Conservation (phyloP, 805 yeast species). For the Pichia membranifaciens region DNA sequence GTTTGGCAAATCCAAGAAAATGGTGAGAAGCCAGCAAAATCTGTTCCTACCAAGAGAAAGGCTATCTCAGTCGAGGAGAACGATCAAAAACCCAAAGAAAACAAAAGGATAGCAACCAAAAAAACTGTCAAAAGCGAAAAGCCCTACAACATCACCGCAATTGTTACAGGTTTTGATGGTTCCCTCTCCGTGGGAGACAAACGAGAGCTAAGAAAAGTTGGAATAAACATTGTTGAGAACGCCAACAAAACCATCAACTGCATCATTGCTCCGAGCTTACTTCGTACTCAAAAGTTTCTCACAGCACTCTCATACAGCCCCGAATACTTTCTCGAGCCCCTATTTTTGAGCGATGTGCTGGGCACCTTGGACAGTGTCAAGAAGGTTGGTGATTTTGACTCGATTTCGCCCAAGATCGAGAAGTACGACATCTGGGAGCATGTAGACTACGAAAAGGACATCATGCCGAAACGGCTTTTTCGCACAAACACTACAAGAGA, state of each 20-base stretch:
- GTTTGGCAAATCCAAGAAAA: too few relatives aligned
- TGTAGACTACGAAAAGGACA: constrained; percentile 31
- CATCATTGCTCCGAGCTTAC: constrained; percentile 73
- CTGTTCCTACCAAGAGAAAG: constrained; percentile 1
- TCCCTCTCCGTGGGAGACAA: constrained; percentile 40
- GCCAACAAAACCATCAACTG: constrained; percentile 37
- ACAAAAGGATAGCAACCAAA: background rate
- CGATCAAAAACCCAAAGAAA: background rate
- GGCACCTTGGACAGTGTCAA: constrained; percentile 28
- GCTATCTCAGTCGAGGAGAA: background rate
- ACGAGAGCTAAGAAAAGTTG: constrained; percentile 41
- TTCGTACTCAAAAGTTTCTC: constrained; percentile 84
- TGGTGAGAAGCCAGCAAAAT: background rate
- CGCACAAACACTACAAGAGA: constrained; percentile 18
- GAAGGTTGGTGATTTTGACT: constrained; percentile 23
- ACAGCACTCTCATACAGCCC: constrained; percentile 56
- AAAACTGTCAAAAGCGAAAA: constrained; percentile 19
- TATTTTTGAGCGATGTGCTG: constrained; percentile 41
- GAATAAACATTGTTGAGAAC: constrained; percentile 44
- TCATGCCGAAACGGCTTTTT: constrained; percentile 31
- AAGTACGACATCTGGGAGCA: constrained; percentile 25
- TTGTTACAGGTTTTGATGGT: constrained; percentile 62
- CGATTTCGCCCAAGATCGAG: constrained; percentile 22
- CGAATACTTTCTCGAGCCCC: constrained; percentile 48
- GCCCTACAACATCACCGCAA: constrained; percentile 40